Evolutionary conservation across 2,329 filamentous ascomycete genomes (phyloP).

Genomic region (Xylariaceae sp.): DNA sequence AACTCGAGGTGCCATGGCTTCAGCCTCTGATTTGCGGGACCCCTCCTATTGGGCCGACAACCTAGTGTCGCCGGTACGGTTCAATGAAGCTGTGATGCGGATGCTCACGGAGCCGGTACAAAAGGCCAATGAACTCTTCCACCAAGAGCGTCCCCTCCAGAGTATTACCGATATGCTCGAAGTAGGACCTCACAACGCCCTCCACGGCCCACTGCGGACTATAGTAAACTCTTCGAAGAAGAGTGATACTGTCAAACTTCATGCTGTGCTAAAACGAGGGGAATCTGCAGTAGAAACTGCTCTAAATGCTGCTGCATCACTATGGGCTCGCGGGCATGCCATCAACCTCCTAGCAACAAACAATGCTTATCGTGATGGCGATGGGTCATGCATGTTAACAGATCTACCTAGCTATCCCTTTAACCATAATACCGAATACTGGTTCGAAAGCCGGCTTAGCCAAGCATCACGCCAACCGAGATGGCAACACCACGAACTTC

Average conservation of each 20-base stretch:
- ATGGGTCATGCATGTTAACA: constrained; percentile 19
- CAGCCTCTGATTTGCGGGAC: constrained; percentile 18
- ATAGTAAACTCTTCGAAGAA: constrained; percentile 8
- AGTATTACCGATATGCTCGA: constrained; percentile 29
- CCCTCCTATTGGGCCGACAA: constrained; percentile 44
- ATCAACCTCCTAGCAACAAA: constrained; percentile 16
- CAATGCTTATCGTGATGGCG: not conserved
- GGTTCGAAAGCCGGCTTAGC: constrained; percentile 37
- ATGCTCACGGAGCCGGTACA: constrained; percentile 6
- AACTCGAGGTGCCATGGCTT: constrained; percentile 13
- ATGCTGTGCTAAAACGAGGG: constrained; percentile 23
- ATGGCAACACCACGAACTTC: constrained; percentile 34
- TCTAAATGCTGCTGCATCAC: constrained; percentile 21
- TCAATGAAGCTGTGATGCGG: constrained; percentile 22
- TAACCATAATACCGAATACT: constrained; percentile 35
- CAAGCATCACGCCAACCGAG: constrained; percentile 27
- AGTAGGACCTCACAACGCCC: constrained; percentile 41
- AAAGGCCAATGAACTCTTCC: not conserved
- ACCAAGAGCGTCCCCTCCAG: not conserved
- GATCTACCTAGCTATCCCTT: constrained; percentile 38
- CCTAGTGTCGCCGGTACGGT: constrained; percentile 28
- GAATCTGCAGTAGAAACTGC: constrained; percentile 21
- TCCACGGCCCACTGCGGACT: constrained; percentile 40
- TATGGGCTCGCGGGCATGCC: constrained; percentile 26
- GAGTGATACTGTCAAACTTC: constrained; percentile 13